Evolutionary conservation across 108 stramenopile genomes (phyloP).

Genomic region (Cyclotella sp.): DNA sequence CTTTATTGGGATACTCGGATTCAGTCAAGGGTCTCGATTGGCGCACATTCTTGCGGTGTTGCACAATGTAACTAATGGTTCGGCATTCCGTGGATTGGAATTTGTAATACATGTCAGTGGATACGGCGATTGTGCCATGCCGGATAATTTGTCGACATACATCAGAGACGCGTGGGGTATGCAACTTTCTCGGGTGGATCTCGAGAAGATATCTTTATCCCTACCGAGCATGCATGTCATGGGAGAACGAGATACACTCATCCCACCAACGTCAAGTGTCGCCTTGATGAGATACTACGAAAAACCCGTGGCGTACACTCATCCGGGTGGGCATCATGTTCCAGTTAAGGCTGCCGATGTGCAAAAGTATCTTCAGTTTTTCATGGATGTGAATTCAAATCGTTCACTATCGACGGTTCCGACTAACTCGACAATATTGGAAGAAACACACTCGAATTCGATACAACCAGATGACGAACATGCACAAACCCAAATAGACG

Average conservation of each 20-base stretch:
- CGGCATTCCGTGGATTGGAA: conserved; percentile 55
- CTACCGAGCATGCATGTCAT: conserved; percentile 76
- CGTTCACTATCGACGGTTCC: neutral
- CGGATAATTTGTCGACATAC: conserved; percentile 44
- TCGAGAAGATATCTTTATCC: conserved; percentile 14
- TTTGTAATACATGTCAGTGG: conserved; percentile 70
- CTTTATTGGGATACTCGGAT: conserved; percentile 76
- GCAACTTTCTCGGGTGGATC: neutral
- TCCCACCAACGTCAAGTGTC: conserved; percentile 55
- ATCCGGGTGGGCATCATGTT: conserved; percentile 81
- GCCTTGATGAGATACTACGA: conserved; percentile 40
- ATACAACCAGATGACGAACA: conserved; percentile 71
- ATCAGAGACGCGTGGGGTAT: conserved; percentile 6
- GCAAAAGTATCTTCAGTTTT: conserved; percentile 65
- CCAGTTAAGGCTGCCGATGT: conserved; percentile 68
- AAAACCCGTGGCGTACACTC: conserved; percentile 39
- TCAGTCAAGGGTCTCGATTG: conserved; percentile 81
- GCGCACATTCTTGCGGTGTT: conserved; percentile 61
- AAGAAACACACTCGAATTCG: neutral
- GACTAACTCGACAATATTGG: neutral
- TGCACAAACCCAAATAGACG: conserved; percentile 65
- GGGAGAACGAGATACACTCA: conserved; percentile 65
- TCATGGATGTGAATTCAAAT: conserved; percentile 10
- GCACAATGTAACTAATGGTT: conserved; percentile 42
- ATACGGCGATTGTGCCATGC: conserved; percentile 67